phyloP scores from a whole-genome alignment of 2,329 filamentous ascomycete species.

The Tothia fuscella region DNA sequence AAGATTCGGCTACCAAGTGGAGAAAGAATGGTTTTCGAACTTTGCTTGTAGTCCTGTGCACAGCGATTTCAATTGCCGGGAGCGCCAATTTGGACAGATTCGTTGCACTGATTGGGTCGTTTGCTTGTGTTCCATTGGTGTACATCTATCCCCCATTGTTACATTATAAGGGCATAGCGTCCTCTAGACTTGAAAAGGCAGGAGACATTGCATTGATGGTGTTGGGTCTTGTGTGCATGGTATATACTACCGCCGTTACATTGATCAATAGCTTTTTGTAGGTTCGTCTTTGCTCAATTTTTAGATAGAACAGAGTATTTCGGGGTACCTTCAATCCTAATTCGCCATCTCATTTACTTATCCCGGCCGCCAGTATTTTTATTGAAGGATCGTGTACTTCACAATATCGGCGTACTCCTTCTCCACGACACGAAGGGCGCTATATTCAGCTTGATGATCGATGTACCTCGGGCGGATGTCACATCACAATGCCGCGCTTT shows the following conservation, averaged over 20 bases:
- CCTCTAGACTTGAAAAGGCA: constrained; percentile 41
- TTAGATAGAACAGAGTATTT: too few relatives aligned
- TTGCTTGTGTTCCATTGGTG: constrained; percentile 65
- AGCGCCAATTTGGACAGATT: constrained; percentile 62
- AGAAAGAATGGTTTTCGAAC: constrained; percentile 60
- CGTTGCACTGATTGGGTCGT: constrained; percentile 60
- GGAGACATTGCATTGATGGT: constrained; percentile 52
- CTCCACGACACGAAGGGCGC: too few relatives aligned
- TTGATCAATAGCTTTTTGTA: constrained; percentile 19
- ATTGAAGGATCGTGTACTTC: too few relatives aligned
- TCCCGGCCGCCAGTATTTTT: too few relatives aligned
- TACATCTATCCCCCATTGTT: constrained; percentile 65
- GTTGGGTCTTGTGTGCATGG: constrained; percentile 54
- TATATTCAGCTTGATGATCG: too few relatives aligned
- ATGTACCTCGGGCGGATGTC: too few relatives aligned
- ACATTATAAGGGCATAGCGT: constrained; percentile 56
- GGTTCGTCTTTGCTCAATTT: too few relatives aligned
- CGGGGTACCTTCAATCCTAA: too few relatives aligned
- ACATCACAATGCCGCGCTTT: too few relatives aligned
- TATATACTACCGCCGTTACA: constrained; percentile 58
- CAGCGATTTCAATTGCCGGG: constrained; percentile 49
- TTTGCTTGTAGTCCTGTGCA: constrained; percentile 45
- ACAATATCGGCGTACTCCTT: too few relatives aligned
- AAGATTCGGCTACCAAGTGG: constrained; percentile 55
- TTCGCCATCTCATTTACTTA: too few relatives aligned